Evolutionary conservation across 495 filamentous ascomycete genomes (phyloP).

Genomic region (Annulohypoxylon moriforme): DNA sequence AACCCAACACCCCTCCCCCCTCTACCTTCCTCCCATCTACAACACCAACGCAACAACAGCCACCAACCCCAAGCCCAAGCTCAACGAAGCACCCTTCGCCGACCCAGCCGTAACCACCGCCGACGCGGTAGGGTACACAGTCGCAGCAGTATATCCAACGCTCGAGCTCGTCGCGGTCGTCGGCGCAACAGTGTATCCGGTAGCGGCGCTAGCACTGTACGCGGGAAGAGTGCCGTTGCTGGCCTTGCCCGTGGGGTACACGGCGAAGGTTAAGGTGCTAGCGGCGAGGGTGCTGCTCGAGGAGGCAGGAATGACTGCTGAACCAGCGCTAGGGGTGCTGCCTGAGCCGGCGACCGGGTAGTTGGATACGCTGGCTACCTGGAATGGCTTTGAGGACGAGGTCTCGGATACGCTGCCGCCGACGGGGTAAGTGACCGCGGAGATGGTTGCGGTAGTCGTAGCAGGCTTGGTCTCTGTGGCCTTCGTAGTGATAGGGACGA

Average conservation of each 20-base stretch:
- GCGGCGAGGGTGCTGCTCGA: background rate
- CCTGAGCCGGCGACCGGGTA: slow-evolving; percentile 7
- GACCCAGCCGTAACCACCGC: slow-evolving; percentile 28
- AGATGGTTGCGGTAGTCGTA: background rate
- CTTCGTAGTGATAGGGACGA: slow-evolving; percentile 13
- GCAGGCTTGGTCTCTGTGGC: slow-evolving; percentile 11
- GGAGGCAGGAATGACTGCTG: background rate
- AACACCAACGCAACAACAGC: slow-evolving; percentile 27
- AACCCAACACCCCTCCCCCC: background rate
- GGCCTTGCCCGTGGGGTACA: slow-evolving; percentile 31
- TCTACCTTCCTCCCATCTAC: slow-evolving; percentile 3
- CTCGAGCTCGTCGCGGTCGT: slow-evolving; percentile 11
- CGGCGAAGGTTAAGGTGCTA: slow-evolving; percentile 17
- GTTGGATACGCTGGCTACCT: slow-evolving; percentile 22
- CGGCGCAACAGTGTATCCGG: slow-evolving; percentile 29
- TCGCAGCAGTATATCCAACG: slow-evolving; percentile 11
- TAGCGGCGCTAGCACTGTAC: slow-evolving; percentile 20
- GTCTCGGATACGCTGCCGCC: slow-evolving; percentile 11
- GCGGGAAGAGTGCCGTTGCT: slow-evolving; percentile 18
- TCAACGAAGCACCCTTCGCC: slow-evolving; percentile 28
- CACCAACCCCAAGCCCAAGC: slow-evolving; percentile 33
- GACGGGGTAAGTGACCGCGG: slow-evolving; percentile 2
- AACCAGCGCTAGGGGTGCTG: background rate
- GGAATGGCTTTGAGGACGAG: slow-evolving; percentile 24
- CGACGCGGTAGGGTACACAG: slow-evolving; percentile 26